A percentile compares a stretch with the other conserved stretches of the same genome.
phyloP scores from a whole-genome alignment of 1,284 basidiomycete species.

The Kalmanozyma brasiliensis region DNA sequence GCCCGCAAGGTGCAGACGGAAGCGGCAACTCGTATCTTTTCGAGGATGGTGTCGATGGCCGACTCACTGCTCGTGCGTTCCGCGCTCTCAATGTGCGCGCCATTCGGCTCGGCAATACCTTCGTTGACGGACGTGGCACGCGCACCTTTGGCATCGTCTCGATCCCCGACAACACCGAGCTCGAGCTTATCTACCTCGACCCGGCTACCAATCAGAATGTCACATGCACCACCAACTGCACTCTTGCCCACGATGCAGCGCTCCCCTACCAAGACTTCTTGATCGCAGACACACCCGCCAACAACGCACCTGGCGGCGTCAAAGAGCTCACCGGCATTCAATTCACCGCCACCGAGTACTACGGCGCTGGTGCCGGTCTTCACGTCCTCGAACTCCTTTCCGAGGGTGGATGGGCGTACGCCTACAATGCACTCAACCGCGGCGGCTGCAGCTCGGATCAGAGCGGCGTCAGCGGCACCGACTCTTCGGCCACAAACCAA shows the following conservation, averaged over 20 bases:
- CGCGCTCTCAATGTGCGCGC: constrained; percentile 79
- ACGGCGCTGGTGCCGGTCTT: constrained; percentile 81
- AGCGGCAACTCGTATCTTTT: constrained; percentile 84
- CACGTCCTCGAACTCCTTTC: constrained; percentile 90
- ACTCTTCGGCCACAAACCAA: constrained; percentile 47
- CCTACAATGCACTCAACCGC: constrained; percentile 62
- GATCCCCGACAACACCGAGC: constrained; percentile 85
- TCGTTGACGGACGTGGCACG: constrained; percentile 81
- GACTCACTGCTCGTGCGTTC: constrained; percentile 79
- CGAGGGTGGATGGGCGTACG: constrained; percentile 73
- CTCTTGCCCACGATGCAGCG: constrained; percentile 70
- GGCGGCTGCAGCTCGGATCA: constrained; percentile 49
- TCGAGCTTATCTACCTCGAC: constrained; percentile 81
- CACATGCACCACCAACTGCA: constrained; percentile 68
- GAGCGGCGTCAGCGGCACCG: constrained; percentile 53
- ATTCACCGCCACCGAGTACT: constrained; percentile 80
- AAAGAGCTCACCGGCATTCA: constrained; percentile 76
- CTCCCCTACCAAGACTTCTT: constrained; percentile 89
- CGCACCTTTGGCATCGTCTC: constrained; percentile 80
- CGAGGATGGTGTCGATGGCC: constrained; percentile 77
- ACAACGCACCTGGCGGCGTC: constrained; percentile 68
- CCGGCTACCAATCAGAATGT: constrained; percentile 79
- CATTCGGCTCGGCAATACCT: constrained; percentile 89
- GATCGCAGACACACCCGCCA: constrained; percentile 71
- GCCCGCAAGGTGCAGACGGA: constrained; percentile 83